Base-by-base conservation (phyloP, 2,329 filamentous ascomycete species). In the Orbilia brochopaga region DNA sequence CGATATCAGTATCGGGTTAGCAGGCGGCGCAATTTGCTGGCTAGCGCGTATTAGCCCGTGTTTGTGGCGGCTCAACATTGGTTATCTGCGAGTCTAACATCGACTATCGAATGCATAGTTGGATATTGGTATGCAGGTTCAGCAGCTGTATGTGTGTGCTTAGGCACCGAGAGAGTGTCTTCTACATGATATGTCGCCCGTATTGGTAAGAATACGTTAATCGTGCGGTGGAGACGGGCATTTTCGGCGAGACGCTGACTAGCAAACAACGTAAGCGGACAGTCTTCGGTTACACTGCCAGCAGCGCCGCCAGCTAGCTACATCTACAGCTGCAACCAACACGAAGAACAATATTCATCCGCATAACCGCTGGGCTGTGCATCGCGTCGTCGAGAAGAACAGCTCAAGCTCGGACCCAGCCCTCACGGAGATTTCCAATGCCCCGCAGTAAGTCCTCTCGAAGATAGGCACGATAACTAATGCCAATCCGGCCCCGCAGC, bases 231-330 rank as follows among this genome's bases (percentile, higher is more conserved):
- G 27, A 32, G 27, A 32, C 27, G 61, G 51, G 32, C 13, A 52
- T 48, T 52, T 23, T 59, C 55, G 42, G 11, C n/a, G 46, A 19
- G 27, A 37, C 1, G 17, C 17, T 51, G 24, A 42, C 37, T 42
- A 42, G 37, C 27, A 32, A 32, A 32, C 27, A 32, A 8, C 27
- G 27, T 32, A 32, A 32, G 27, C 27, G 4, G 27, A 8, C 8
- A 32, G 27, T 8, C 27, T 32, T 32, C 27, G 27, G 27, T 8
- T n/a, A n/a, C n/a, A n/a, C n/a, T n/a, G n/a, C n/a, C n/a, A n/a
- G n/a, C n/a, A n/a, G n/a, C n/a, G n/a, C n/a, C n/a, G n/a, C 27
- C 27, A 32, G 27, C 27, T 8, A 8, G 27, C 27, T 32, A 8
- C 27, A 32, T 32, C 27, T 8, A 32, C 27, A 32, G 27, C 37